Evolutionary conservation across 768 basidiomycete species (phyloP).

Genomic region (Trametes meyenii): DNA sequence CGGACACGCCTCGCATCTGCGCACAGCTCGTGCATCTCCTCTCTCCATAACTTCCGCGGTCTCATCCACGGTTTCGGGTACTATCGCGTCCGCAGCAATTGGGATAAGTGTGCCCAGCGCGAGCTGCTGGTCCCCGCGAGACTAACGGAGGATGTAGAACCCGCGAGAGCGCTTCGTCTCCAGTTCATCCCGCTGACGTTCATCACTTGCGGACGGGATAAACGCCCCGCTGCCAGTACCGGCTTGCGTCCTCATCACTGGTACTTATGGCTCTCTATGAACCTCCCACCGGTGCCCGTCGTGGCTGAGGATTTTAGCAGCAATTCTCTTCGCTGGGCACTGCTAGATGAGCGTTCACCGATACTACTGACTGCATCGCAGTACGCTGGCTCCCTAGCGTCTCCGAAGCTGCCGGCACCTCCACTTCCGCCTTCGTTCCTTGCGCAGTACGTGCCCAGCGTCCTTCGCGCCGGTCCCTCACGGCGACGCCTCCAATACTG

Average conservation of each 20-base stretch:
- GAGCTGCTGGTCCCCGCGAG: background rate
- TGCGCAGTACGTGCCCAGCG: background rate
- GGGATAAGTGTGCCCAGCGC: conserved; percentile 3
- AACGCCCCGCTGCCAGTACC: background rate
- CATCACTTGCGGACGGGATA: background rate
- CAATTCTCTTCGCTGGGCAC: conserved; percentile 3
- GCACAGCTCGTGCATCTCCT: conserved; percentile 22
- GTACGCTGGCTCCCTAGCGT: background rate
- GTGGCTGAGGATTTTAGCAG: no score
- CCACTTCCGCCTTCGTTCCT: conserved; percentile 1
- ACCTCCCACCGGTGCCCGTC: background rate
- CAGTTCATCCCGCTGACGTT: background rate
- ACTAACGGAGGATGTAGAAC: background rate
- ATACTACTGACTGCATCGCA: background rate
- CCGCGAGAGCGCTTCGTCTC: background rate
- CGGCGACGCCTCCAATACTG: background rate
- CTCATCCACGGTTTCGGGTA: conserved; percentile 9
- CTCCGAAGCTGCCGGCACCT: background rate
- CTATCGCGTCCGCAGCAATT: background rate
- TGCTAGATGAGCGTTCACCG: background rate
- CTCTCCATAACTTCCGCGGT: background rate
- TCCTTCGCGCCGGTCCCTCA: background rate
- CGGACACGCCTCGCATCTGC: conserved; percentile 5
- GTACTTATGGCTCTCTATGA: conserved; percentile 11
- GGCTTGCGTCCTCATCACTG: conserved; percentile 5